Conservation (phyloP, 257 asterid genomes). For the Voacanga thouarsii region DNA sequence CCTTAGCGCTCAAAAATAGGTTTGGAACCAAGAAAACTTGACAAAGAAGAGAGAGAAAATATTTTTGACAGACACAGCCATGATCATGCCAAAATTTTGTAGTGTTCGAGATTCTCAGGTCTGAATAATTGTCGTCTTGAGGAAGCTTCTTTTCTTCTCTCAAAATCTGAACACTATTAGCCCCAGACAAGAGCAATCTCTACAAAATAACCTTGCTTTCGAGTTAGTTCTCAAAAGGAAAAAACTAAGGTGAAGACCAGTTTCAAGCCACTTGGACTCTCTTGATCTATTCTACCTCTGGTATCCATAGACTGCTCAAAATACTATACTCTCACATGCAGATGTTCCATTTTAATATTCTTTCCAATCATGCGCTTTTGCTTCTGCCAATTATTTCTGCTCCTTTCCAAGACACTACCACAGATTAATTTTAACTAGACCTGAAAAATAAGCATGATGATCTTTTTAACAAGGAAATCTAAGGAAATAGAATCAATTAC, state of each 20-base stretch:
- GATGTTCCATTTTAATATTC: not conserved
- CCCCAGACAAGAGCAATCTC: not conserved
- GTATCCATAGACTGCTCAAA: not conserved
- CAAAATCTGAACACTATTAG: not conserved
- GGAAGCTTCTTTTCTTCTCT: not conserved
- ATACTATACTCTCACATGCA: not conserved
- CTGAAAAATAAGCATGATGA: too few relatives aligned
- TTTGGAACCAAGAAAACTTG: not conserved
- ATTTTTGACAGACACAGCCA: not conserved
- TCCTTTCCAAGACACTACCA: not conserved
- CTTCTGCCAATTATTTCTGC: not conserved
- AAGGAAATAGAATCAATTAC: not conserved
- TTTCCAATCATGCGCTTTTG: not conserved
- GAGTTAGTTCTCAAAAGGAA: not conserved
- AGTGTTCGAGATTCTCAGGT: not conserved
- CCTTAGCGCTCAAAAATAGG: not conserved
- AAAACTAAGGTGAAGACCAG: not conserved
- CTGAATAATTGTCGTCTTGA: not conserved
- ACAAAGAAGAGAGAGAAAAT: not conserved
- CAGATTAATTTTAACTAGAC: not conserved
- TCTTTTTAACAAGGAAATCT: not conserved
- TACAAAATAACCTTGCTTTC: not conserved
- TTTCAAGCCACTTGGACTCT: not conserved
- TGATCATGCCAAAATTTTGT: not conserved
- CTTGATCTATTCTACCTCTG: not conserved